Conservation (phyloP, 192 early-diverging fungal species). For the Dispira simplex region DNA sequence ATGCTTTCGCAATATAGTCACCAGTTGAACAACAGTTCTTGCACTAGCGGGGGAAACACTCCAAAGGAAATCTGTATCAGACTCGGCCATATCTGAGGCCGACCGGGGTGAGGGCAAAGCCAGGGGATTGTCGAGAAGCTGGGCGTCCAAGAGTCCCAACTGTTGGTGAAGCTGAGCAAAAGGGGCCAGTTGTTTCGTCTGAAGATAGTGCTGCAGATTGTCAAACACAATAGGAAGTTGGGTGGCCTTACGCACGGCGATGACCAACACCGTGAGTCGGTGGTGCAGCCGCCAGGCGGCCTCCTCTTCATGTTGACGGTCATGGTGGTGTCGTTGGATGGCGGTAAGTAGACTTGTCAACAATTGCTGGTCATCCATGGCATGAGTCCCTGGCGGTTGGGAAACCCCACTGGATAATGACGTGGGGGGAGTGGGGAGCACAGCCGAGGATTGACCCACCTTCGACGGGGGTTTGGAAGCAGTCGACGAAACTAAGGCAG, state of each 20-base stretch:
- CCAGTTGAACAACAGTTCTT: neutral
- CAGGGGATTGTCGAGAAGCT: neutral
- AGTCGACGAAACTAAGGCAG: too few species aligned
- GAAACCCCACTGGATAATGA: too few species aligned
- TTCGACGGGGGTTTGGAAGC: too few species aligned
- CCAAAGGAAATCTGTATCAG: neutral
- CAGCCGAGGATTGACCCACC: too few species aligned
- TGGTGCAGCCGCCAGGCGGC: neutral
- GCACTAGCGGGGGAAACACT: neutral
- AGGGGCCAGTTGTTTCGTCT: neutral
- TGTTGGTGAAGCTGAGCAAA: constrained; percentile 5
- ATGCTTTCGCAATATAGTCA: constrained; percentile 1
- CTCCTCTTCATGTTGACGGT: neutral
- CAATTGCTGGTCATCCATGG: too few species aligned
- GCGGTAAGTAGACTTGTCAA: too few species aligned
- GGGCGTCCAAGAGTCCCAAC: constrained; percentile 2
- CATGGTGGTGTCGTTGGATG: neutral
- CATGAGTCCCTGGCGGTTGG: too few species aligned
- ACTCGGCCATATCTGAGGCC: neutral
- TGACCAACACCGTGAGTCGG: neutral
- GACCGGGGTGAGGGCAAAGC: neutral
- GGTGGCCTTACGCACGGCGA: constrained; percentile 4
- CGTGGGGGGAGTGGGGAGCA: too few species aligned
- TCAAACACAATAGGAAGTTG: constrained; percentile 3
- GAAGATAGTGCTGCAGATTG: constrained; percentile 2